Conservation (phyloP, 352 stramenopile genomes). For the Pythium sp. region DNA sequence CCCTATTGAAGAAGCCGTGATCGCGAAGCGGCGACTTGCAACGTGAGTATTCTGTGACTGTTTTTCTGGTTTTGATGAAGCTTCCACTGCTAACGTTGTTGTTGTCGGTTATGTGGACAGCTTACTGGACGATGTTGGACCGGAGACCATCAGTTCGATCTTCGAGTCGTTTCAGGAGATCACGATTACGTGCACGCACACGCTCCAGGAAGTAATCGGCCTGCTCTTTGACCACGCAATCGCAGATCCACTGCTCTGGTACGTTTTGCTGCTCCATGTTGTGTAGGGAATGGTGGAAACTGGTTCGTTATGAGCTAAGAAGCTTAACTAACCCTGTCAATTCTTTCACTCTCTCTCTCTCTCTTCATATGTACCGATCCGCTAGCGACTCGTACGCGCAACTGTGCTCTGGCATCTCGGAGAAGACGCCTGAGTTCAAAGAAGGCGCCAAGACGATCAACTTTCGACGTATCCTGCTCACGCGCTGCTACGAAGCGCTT, state of each 20-base stretch:
- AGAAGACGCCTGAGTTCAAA: conserved; percentile 77
- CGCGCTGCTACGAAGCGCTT: conserved; percentile 77
- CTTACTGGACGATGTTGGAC: conserved; percentile 54
- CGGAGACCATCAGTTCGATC: conserved; percentile 36
- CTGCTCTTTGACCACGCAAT: conserved; percentile 76
- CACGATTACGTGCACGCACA: conserved; percentile 65
- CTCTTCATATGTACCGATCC: neutral
- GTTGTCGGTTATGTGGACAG: conserved; percentile 21
- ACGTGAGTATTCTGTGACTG: conserved; percentile 31
- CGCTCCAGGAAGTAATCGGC: conserved; percentile 63
- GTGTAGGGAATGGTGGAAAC: neutral
- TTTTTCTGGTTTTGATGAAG: too few species aligned
- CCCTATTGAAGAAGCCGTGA: conserved; percentile 61
- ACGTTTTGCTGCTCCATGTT: conserved; percentile 1
- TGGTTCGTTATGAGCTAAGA: neutral
- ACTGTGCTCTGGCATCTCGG: conserved; percentile 56
- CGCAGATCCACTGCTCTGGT: conserved; percentile 55
- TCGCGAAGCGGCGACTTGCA: conserved; percentile 45
- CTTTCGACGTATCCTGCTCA: conserved; percentile 75
- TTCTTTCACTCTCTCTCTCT: neutral
- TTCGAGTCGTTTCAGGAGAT: conserved; percentile 60
- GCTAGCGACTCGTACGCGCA: conserved; percentile 59
- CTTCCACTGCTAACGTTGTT: neutral
- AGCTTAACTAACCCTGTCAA: neutral
- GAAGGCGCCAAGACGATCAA: conserved; percentile 84